Evolutionary conservation across 2,329 filamentous ascomycete species (phyloP).

Genomic region (Elsinoe batatas): DNA sequence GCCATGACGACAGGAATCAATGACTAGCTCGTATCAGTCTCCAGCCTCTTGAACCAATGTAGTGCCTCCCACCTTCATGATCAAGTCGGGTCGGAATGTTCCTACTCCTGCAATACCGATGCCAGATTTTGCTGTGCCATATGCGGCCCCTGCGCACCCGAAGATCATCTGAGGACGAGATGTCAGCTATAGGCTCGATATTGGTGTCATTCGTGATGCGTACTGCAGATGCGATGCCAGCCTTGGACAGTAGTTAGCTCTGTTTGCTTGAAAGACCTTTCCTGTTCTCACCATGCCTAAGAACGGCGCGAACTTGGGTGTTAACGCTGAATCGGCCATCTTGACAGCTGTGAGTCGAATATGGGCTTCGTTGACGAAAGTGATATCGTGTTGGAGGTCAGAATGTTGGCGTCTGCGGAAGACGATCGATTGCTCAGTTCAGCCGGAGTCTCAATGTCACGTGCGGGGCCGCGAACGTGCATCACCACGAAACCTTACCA

Average conservation of each 20-base stretch:
- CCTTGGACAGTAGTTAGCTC: constrained; percentile 43
- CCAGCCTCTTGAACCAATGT: constrained; percentile 13
- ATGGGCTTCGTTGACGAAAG: neutral
- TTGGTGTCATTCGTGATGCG: constrained; percentile 20
- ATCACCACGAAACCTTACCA: constrained; percentile 11
- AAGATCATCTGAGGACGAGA: constrained; percentile 55
- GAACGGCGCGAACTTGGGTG: constrained; percentile 78
- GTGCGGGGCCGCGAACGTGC: constrained; percentile 10
- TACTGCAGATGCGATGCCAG: constrained; percentile 62
- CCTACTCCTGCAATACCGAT: constrained; percentile 81
- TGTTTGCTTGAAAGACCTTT: neutral
- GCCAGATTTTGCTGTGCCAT: constrained; percentile 79
- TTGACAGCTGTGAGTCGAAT: constrained; percentile 20
- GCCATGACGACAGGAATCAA: constrained; percentile 93
- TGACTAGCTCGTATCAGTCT: constrained; percentile 43
- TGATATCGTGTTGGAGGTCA: neutral
- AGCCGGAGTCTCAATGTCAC: constrained; percentile 11
- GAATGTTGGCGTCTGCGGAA: neutral
- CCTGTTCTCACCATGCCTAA: constrained; percentile 65
- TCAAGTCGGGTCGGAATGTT: constrained; percentile 74
- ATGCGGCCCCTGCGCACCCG: constrained; percentile 74
- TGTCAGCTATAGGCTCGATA: neutral
- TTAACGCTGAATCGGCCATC: constrained; percentile 44
- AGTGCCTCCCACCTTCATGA: constrained; percentile 67
- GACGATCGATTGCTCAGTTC: neutral